phyloP scores from a whole-genome alignment of 257 asterid species.

The Solanum sitiens region DNA sequence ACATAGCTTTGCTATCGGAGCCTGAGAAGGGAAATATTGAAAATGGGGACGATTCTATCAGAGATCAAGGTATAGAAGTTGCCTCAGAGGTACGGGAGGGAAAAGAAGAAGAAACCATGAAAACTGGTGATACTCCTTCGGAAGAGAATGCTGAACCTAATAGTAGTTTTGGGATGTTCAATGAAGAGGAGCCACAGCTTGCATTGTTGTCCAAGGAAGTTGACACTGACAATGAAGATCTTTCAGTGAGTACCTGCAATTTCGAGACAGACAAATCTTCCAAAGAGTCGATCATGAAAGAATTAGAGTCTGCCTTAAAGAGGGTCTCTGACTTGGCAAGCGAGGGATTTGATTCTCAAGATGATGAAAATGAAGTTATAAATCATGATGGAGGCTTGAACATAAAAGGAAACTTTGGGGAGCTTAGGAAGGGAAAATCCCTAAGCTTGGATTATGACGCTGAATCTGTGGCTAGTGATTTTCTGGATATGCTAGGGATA shows the following conservation, averaged over 20 bases:
- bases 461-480: constrained; percentile 61
- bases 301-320: constrained; percentile 54
- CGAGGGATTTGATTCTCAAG: constrained; percentile 44
- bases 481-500: constrained; percentile 71
- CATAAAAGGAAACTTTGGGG: constrained; percentile 10
- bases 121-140: background rate
- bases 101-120: background rate
- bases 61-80: constrained; percentile 20
- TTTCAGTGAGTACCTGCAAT: constrained; percentile 2
- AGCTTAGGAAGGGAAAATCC: constrained; percentile 33
- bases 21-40: constrained; percentile 15
- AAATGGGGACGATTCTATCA: constrained; percentile 20
- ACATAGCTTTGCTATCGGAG: background rate
- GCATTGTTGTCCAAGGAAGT: background rate
- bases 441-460: constrained; percentile 46
- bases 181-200: background rate
- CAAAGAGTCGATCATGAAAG: constrained; percentile 44
- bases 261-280: constrained; percentile 12
- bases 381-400: constrained; percentile 4
- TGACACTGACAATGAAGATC: constrained; percentile 6
- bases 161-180: constrained; percentile 12
- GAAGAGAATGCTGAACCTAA: constrained; percentile 1
- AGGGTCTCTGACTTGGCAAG: constrained; percentile 37
- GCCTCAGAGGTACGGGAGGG: constrained; percentile 9
- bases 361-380: constrained; percentile 27